A percentile compares a stretch with the other conserved stretches of the same genome.
phyloP scores from a whole-genome alignment of 352 stramenopile genomes.

The Globisporangium megalacanthum region DNA sequence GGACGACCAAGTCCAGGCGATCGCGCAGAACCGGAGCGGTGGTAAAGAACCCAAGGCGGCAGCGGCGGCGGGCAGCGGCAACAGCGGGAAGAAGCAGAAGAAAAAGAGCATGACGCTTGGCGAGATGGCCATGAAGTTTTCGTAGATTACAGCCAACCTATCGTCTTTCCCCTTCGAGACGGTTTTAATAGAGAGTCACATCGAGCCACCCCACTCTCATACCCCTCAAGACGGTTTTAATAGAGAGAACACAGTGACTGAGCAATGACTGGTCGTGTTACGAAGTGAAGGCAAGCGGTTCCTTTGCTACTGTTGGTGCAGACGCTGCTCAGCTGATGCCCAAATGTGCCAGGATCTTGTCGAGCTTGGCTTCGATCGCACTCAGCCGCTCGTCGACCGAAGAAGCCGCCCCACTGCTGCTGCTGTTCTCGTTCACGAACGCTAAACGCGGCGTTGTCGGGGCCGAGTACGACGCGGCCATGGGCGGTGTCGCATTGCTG shows the following conservation, averaged over 20 bases:
- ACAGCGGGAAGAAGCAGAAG: conserved; percentile 72
- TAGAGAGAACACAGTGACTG: no score
- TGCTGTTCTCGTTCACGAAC: conserved; percentile 16
- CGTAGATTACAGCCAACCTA: conserved; percentile 22
- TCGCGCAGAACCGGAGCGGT: conserved; percentile 54
- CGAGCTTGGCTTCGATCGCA: conserved; percentile 81
- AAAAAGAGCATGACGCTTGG: conserved; percentile 79
- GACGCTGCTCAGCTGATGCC: conserved; percentile 42
- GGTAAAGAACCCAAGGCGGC: conserved; percentile 5
- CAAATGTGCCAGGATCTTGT: conserved; percentile 87
- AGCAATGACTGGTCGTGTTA: no score
- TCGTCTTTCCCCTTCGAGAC: background rate
- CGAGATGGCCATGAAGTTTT: conserved; percentile 80
- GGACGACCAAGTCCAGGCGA: conserved; percentile 71
- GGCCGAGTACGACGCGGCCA: conserved; percentile 29
- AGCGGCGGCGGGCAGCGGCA: conserved; percentile 5
- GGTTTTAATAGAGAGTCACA: background rate
- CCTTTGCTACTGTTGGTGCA: no score
- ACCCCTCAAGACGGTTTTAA: no score
- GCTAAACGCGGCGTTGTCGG: conserved; percentile 44
- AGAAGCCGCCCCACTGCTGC: background rate
- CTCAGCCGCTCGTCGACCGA: conserved; percentile 56
- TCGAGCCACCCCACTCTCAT: background rate
- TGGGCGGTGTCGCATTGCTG: background rate
- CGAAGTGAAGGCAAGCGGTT: no score